Conservation (phyloP, 106 monocot species). For the Alisma plantagoaquatica region DNA sequence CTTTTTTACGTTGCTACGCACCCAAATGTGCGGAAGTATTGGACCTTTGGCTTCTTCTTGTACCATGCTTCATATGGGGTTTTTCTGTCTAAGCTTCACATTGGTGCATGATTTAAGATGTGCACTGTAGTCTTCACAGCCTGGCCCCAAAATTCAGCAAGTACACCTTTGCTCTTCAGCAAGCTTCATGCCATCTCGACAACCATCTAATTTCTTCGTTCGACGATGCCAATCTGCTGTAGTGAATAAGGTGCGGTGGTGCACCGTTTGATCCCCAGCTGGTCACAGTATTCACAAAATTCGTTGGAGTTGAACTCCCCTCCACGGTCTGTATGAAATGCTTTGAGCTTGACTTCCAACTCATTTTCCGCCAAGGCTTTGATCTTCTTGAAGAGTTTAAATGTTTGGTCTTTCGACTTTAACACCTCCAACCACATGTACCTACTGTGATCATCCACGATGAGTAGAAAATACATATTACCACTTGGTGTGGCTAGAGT, state of each 20-base stretch:
- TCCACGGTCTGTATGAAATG: background rate
- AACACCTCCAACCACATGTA: no score
- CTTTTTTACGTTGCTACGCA: no score
- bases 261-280: background rate
- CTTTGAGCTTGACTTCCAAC: background rate
- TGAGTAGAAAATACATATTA: background rate
- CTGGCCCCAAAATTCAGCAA: background rate
- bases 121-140: background rate
- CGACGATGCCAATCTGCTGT: conserved; percentile 5
- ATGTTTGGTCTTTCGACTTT: background rate
- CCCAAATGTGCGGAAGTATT: no score
- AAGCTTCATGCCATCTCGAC: background rate
- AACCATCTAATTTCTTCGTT: background rate
- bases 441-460: background rate
- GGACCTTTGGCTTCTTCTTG: no score
- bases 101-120: no score
- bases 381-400: background rate
- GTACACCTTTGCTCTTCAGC: background rate
- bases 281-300: background rate
- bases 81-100: no score
- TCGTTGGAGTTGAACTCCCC: background rate
- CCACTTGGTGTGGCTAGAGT: background rate
- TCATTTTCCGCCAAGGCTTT: background rate
- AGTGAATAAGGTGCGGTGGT: background rate
- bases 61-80: no score